Evolutionary conservation across 2,329 filamentous ascomycete species (phyloP), one percentile per base, ranked within the genome.

Genomic region (Dichotomopilus funicola): DNA sequence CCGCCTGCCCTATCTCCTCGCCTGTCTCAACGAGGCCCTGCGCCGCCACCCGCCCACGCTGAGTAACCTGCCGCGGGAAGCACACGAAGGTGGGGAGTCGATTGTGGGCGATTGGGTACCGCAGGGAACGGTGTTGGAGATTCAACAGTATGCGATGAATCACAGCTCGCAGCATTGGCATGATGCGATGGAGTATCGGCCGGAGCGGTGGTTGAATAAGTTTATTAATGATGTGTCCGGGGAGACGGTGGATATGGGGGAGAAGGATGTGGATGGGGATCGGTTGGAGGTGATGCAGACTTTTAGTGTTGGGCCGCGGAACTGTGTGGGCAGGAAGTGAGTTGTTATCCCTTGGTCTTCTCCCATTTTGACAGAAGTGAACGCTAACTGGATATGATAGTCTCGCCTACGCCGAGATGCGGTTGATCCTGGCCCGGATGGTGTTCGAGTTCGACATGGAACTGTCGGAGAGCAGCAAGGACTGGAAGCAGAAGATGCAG

Each of bases 341-440:
- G 50, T 41, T n/a, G 2, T 4, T 40, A 9, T 9, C 37, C 12
- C 4, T 40, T 40, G 37, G 37, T 40, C 12, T 38, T 12, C 12
- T 40, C 8, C 4, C 2, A 40, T 9, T 12, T 4, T 40, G 37
- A 9, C 37, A 33, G 40, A 37, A 12, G 6, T 3, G 5, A 8
- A 40, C 33, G 35, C 49, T 43, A 19, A 45, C 19, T 9, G 2
- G 8, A 8, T n/a, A n/a, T n/a, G n/a, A 13, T 12, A 53, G 50
- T 54, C 67, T 81, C 40, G 76, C 76, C 4, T 77, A 76, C 51
- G 68, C 73, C 33, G 77, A 81, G 61, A 75, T 80, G 70, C 69
- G 77, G 6, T 62, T 78, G 4, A 73, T 79, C 40, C 62, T 80
- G 4, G 72, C 75, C 0, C 71, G 71, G 3, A 59, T 80, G 6